Conservation (phyloP, 768 basidiomycete species). For the Lyophyllum semitale region DNA sequence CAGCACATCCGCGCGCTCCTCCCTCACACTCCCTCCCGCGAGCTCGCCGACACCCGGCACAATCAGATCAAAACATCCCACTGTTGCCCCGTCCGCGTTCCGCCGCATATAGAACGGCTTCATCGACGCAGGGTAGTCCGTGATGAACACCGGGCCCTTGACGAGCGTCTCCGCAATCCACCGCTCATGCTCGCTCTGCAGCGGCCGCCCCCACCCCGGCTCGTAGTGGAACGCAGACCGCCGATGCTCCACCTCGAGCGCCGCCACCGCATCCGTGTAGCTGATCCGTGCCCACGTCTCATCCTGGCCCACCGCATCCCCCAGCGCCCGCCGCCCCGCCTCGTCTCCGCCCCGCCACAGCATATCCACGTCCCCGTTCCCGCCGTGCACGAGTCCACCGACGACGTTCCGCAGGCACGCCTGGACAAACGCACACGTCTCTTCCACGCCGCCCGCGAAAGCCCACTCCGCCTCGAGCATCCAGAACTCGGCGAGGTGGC, state of each 20-base stretch:
- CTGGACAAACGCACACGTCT: constrained; percentile 43
- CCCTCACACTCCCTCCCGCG: constrained; percentile 87
- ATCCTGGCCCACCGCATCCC: constrained; percentile 32
- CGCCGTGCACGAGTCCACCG: constrained; percentile 12
- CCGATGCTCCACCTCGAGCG: constrained; percentile 42
- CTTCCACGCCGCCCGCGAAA: constrained; percentile 37
- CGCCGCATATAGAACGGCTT: constrained; percentile 98
- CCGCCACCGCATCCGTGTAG: constrained; percentile 74
- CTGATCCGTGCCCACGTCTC: constrained; percentile 70
- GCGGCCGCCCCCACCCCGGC: constrained; percentile 66
- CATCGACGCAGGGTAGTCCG: constrained; percentile 77
- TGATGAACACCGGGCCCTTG: constrained; percentile 85
- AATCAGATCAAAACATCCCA: constrained; percentile 93
- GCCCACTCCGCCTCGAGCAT: constrained; percentile 98
- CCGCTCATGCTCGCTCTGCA: constrained; percentile 92
- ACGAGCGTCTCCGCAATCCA: constrained; percentile 77
- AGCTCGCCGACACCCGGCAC: constrained; percentile 89
- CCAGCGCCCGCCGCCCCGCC: constrained; percentile 32
- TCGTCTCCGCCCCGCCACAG: constrained; percentile 45
- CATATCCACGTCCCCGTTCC: constrained; percentile 28
- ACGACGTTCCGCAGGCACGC: constrained; percentile 30
- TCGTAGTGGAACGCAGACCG: constrained; percentile 50
- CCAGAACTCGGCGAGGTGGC: constrained; percentile 98
- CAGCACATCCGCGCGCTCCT: constrained; percentile 65
- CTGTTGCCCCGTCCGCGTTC: constrained; percentile 58